These are phyloP conservation scores for Bonnemaisonia californica DNA, from an alignment of 31 red algal genomes.

Conservation along the genomic window DNA sequence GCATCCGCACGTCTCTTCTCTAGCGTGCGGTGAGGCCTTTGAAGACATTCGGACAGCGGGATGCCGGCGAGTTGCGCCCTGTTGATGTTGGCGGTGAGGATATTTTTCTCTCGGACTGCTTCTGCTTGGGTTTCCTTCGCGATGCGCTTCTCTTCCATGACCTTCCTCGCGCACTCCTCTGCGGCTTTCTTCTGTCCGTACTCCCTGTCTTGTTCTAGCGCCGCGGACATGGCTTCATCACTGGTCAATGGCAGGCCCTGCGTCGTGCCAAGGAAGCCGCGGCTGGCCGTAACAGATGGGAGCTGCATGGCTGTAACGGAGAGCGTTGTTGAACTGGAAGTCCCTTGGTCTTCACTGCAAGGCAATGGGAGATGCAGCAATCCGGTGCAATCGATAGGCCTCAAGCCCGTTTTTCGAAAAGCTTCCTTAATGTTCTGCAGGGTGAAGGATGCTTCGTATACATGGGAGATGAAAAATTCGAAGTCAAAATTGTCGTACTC, in stretches of 20 bases:
- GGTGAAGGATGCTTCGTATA: neutral
- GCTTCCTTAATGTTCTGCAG: neutral
- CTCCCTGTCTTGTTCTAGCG: neutral
- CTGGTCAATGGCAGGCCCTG: neutral
- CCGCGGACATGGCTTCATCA: neutral
- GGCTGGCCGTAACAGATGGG: too few relatives aligned
- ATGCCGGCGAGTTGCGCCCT: constrained; percentile 10
- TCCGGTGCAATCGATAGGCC: too few relatives aligned
- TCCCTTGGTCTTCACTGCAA: too few relatives aligned
- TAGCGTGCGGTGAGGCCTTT: constrained; percentile 1
- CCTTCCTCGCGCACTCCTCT: neutral
- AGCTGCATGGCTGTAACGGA: too few relatives aligned
- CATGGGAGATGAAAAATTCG: neutral
- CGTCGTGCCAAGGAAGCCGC: too few relatives aligned
- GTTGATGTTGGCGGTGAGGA: neutral
- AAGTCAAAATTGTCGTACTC: constrained; percentile 24
- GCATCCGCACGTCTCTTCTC: constrained; percentile 4
- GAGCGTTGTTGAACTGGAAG: too few relatives aligned
- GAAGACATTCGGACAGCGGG: neutral
- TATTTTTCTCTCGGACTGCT: neutral
- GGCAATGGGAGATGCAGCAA: too few relatives aligned
- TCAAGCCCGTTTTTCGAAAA: neutral
- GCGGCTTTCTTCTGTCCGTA: neutral
- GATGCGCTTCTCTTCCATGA: constrained; percentile 1
- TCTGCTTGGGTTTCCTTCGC: neutral